A percentile compares a stretch with the other conserved stretches of the same genome.
Evolutionary conservation across 352 stramenopile genomes (phyloP).

Genomic region (Aphanomyces invadans): DNA sequence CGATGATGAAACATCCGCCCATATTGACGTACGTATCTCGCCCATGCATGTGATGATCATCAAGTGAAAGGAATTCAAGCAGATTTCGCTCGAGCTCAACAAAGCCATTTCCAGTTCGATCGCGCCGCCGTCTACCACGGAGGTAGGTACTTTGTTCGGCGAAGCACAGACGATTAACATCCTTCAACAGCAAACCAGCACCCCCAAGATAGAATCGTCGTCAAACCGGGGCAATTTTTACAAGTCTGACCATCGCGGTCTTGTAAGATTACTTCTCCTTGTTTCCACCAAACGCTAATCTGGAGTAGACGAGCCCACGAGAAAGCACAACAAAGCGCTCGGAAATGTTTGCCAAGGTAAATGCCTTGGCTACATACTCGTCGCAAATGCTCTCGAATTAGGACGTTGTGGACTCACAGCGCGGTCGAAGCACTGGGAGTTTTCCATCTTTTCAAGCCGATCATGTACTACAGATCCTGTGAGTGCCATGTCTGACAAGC

Average conservation of each 20-base stretch:
- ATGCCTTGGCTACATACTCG: neutral
- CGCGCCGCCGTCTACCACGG: neutral
- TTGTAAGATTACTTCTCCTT: no score
- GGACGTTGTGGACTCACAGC: neutral
- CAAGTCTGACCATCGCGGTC: no score
- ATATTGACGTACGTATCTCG: neutral
- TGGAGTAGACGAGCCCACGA: neutral
- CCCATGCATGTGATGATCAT: neutral
- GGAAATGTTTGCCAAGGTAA: neutral
- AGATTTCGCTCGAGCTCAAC: neutral
- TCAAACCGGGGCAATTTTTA: no score
- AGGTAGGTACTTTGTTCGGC: neutral
- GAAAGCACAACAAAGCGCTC: no score
- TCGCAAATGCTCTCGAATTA: neutral
- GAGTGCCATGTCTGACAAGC: neutral
- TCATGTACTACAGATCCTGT: neutral
- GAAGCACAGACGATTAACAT: neutral
- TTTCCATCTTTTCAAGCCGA: conserved; percentile 6
- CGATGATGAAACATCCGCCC: neutral
- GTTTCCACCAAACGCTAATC: no score
- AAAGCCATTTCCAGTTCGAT: neutral
- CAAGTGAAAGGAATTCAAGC: neutral
- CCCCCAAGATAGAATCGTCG: no score
- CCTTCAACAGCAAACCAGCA: no score
- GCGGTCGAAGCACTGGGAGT: neutral